A percentile compares a stretch with the other conserved stretches of the same genome.
These are phyloP conservation scores for Vachellia pachyceras DNA, from an alignment of 306 rosid species.

Conservation along the genomic window DNA sequence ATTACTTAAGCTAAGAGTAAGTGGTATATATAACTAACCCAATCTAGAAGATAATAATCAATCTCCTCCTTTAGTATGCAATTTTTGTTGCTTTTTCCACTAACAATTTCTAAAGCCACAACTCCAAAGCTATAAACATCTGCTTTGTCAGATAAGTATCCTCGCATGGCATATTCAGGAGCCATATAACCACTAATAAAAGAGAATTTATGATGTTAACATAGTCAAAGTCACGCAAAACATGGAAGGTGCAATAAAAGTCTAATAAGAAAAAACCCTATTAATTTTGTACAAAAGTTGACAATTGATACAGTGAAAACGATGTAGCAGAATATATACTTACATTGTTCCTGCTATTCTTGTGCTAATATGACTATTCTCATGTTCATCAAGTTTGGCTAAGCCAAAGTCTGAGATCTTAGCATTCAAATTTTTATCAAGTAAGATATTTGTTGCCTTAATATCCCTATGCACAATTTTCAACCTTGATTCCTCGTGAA, in stretches of 20 bases:
- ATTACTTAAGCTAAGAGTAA: neutral
- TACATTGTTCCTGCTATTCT: neutral
- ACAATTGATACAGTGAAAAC: neutral
- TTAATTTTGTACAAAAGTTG: neutral
- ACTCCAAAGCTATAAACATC: too few species aligned
- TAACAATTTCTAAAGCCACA: neutral
- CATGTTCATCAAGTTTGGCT: neutral
- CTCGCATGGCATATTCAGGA: neutral
- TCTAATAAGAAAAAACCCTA: neutral
- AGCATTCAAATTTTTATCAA: neutral
- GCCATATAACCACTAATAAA: neutral
- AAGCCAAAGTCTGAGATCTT: neutral
- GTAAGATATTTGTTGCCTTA: neutral
- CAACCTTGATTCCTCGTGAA: neutral
- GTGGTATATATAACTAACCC: neutral
- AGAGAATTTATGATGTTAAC: neutral
- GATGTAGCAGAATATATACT: neutral
- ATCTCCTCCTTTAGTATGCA: constrained; percentile 44
- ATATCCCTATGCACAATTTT: neutral
- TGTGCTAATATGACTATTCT: neutral
- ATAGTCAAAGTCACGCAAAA: neutral
- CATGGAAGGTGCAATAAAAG: neutral
- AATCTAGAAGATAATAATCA: too few species aligned
- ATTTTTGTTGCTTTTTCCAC: neutral
- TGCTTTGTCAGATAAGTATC: neutral